Evolutionary conservation across 2,329 filamentous ascomycete genomes (phyloP), one percentile per base, ranked within the genome.

Genomic region (Sporothrix globosa): DNA sequence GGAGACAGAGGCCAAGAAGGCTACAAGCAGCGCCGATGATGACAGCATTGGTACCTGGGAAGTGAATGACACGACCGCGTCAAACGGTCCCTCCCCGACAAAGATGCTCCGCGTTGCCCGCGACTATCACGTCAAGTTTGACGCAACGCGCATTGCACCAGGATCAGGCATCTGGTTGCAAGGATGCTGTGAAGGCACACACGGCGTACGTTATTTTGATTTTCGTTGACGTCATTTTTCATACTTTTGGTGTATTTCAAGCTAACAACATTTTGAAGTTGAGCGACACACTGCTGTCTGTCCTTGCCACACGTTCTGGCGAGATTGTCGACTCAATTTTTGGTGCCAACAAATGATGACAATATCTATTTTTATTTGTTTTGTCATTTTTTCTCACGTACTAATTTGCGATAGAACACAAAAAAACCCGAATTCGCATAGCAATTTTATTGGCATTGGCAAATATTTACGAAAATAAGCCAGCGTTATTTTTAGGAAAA

Each of bases 121-220:
- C 68, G 88, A 97, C 78, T 98, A 98, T 80, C 86, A 86, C 67
- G 87, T 97, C 65, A 82, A 89, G 71, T 93, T 96, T 77, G 84
- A 87, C 65, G 82, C 86, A 1, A 89, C 87, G 41, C 84, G 86
- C 63, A 90, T 98, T 46, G 86, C 88, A n/a, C 78, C 85, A 0
- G 88, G 90, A 58, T 91, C 92, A 17, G 94, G 94, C 3, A 85
- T 98, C 71, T 98, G 92, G 91, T 84, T 98, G 75, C 96, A 98
- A 79, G 95, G 95, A 44, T 97, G 94, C 82, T 96, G 93, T 78
- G 94, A 98, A 83, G 88, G 86, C 73, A 97, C 93, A 46, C 95
- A 98, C 80, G 95, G 95, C 72, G 91, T 95, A 86, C 88, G 91
- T 65, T 21, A 4, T 7, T 34, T 89, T 27, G 24, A 30, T 13